Percentiles rank a stretch among this genome's conserved stretches.
Conservation (phyloP, 2,329 filamentous ascomycete genomes). For the Ramularia collo-cygni region DNA sequence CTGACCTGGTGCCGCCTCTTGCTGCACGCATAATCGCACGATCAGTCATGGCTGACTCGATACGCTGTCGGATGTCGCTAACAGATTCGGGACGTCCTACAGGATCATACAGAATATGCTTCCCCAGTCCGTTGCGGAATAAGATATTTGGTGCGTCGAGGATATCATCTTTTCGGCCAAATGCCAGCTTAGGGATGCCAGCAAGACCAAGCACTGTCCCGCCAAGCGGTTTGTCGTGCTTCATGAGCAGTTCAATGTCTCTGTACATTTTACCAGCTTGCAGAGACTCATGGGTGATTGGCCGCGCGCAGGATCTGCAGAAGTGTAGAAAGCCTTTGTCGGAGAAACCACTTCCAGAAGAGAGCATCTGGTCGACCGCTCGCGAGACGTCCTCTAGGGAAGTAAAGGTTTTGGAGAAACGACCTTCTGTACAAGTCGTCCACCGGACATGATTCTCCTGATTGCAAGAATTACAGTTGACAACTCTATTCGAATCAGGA, state of each 20-base stretch:
- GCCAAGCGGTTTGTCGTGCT: conserved; percentile 51
- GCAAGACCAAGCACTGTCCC: conserved; percentile 57
- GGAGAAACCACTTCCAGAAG: conserved; percentile 51
- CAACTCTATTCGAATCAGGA: conserved; percentile 39
- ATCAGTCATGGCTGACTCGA: conserved; percentile 44
- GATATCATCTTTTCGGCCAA: conserved; percentile 20
- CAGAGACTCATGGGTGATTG: conserved; percentile 52
- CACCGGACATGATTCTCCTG: conserved; percentile 45
- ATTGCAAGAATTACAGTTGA: conserved; percentile 50
- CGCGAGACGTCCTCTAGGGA: conserved; percentile 16
- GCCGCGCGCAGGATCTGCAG: conserved; percentile 48
- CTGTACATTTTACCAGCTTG: conserved; percentile 55
- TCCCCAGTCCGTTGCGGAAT: conserved; percentile 43
- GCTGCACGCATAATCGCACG: conserved; percentile 35
- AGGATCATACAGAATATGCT: conserved; percentile 28
- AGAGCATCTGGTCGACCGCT: conserved; percentile 31
- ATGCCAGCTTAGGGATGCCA: conserved; percentile 43
- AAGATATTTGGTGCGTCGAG: conserved; percentile 20
- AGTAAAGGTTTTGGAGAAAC: conserved; percentile 8
- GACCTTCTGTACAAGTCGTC: conserved; percentile 44
- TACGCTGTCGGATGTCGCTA: conserved; percentile 42
- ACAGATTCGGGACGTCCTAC: conserved; percentile 1
- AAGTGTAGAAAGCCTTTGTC: conserved; percentile 47
- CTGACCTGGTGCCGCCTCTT: conserved; percentile 8
- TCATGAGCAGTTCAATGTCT: conserved; percentile 48